Base-by-base conservation (phyloP, 75 land plant genomes). In the Isoetes taiwanensis region DNA sequence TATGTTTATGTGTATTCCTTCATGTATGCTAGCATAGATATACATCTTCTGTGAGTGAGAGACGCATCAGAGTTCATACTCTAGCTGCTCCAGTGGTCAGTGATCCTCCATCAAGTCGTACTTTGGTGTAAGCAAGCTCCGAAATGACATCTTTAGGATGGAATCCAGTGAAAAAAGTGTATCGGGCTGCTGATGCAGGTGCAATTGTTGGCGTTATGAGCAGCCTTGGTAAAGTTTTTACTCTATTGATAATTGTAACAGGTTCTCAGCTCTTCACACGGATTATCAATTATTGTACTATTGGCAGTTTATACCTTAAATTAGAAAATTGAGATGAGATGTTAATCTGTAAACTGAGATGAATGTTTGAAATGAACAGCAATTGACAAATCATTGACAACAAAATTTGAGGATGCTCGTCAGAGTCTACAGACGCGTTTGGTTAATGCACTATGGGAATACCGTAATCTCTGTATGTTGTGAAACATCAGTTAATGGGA, bases 31-130 rank as follows among this genome's bases (percentile, higher is more conserved):
- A 14, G 52, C 23, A 46, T 63, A 75, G 78, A 37, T 93, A 93
- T 54, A 94, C 96, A 34, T 85, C 99, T 34, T 94, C 99, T 40
- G 79, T 81, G 39, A 96, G 99, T 33, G 99, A 94, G 54, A 72
- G 99, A 52, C 89, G 99, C 14, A 94, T 94, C 35, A 69, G 99
- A 57, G 84, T 89, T 24, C 99, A 82, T 58, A 94, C 90, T n/a
- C 67, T 76, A 57, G 99, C 90, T 34, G 83, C 74, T 16, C 99
- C 99, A 16, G 86, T 94, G 25, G 84, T 82, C 30, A 10, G 74
- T 54, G 90, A 94, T 32, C 78, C n/a, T n/a, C n/a, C n/a, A n/a
- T n/a, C n/a, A n/a, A n/a, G n/a, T n/a, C n/a, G n/a, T n/a, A n/a
- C n/a, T n/a, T n/a, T n/a, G n/a, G n/a, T n/a, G n/a, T n/a, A n/a